Conservation (phyloP, 768 basidiomycete species). For the Hygrocybe coccinea region DNA sequence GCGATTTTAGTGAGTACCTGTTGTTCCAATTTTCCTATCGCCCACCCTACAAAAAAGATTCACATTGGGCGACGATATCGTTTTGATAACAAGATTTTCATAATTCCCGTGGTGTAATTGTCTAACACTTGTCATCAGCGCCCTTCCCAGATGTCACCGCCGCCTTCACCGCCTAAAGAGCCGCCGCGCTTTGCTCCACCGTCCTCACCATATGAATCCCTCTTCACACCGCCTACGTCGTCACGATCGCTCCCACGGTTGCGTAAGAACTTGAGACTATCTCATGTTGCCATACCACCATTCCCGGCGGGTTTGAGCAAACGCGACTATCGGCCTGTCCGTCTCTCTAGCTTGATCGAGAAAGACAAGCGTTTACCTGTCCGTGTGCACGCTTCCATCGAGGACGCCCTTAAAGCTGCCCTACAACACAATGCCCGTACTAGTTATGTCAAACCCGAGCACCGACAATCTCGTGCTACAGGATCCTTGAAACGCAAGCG, state of each 20-base stretch:
- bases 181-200: background rate
- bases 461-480: background rate
- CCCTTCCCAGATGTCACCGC: background rate
- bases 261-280: background rate
- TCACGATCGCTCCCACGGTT: background rate
- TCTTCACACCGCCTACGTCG: background rate
- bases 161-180: background rate
- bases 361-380: background rate
- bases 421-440: background rate
- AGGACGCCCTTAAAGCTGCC: background rate
- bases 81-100: no score
- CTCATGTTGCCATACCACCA: conserved; percentile 1
- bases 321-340: background rate
- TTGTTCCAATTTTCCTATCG: background rate
- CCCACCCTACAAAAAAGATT: background rate
- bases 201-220: background rate
- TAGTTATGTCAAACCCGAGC: background rate
- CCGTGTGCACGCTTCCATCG: background rate
- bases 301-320: conserved; percentile 1
- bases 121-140: background rate
- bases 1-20: conserved; percentile 1
- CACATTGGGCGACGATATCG: no score
- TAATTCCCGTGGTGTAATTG: no score
- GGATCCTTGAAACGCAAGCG: conserved; percentile 2
- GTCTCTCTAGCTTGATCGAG: background rate